Base-by-base conservation (phyloP, 495 filamentous ascomycete genomes). In the Trichocladium antarcticum region DNA sequence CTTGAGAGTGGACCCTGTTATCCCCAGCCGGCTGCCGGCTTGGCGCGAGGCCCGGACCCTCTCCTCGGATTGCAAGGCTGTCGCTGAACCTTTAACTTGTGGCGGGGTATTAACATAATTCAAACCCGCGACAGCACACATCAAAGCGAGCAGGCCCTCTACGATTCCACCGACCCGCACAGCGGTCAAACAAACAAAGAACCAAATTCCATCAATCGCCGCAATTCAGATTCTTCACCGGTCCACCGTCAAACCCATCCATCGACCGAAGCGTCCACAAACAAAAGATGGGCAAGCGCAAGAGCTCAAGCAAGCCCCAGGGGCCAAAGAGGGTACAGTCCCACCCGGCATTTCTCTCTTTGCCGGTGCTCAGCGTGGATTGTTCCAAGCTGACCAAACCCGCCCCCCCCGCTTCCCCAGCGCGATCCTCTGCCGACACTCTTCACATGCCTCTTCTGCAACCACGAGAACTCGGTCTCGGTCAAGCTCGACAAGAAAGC, bases 371-470 rank as follows among this genome's bases (percentile, higher is more conserved):
- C n/a, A n/a, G n/a, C n/a, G n/a, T n/a, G n/a, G n/a, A n/a, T n/a
- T n/a, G n/a, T n/a, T 15, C 20, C 15, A 11, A 2, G 27, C 41
- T 27, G 5, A 5, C 42, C 37, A 10, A 37, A 17, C 40, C 40
- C 45, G 19, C 42, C 22, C 3, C 16, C 27, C 37, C 11, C 11
- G 38, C 47, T 58, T 6, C 9, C 22, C 8, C 31, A 95, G 90
- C 79, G 77, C 61, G 90, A 95, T 58, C 84, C 87, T 12, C 77
- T 98, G n/a, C 72, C 87, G 14, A 89, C 83, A 2, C 74, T 79
- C 17, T 98, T 98, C 65, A 80, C 87, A n/a, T 98, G 92, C 61
- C 79, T 96, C 27, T 98, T 98, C 68, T 98, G 92, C 73, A 97
- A 95, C 64, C 88, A 97, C 67, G 93, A 97, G 60, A 87, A 85